These are phyloP conservation scores for Crithidia expoeki DNA, from an alignment of 208 protist genomes.

Conservation along the genomic window DNA sequence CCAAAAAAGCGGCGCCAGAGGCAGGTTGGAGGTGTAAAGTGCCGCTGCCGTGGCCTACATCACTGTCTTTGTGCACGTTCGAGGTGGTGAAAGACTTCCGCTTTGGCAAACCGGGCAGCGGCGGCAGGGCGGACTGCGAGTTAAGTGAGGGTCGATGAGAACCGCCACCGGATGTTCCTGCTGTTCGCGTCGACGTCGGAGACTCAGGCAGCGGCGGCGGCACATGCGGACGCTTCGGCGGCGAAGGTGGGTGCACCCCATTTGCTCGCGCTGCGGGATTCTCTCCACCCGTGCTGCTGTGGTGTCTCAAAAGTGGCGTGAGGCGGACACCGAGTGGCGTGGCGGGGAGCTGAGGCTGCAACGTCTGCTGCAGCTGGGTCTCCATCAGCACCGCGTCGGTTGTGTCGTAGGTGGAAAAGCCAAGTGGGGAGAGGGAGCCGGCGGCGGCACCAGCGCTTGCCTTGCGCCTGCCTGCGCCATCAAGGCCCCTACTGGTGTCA, in stretches of 20 bases:
- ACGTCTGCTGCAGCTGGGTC: conserved; percentile 16
- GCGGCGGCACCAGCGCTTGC: not conserved
- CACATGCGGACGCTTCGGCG: not conserved
- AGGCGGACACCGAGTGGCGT: conserved; percentile 30
- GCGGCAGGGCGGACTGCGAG: conserved; percentile 18
- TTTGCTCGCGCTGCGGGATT: not conserved
- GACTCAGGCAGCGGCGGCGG: not conserved
- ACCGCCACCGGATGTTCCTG: not conserved
- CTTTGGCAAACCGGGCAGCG: conserved; percentile 20
- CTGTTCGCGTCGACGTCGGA: not conserved
- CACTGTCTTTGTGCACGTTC: too few relatives aligned
- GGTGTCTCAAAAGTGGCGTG: not conserved
- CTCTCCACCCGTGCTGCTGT: not conserved
- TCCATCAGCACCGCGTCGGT: conserved; percentile 21
- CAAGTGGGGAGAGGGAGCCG: conserved; percentile 15
- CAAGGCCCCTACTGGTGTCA: not conserved
- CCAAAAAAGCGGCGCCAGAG: not conserved
- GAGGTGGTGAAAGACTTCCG: not conserved
- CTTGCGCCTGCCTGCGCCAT: not conserved
- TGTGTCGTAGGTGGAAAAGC: conserved; percentile 59
- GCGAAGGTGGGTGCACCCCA: not conserved
- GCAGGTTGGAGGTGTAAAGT: not conserved
- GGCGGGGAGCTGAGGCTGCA: conserved; percentile 20
- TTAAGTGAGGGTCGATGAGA: not conserved
- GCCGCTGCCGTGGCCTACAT: not conserved